These are phyloP conservation scores for Lipomyces lipofer DNA, from an alignment of 805 yeast species.

Conservation along the genomic window DNA sequence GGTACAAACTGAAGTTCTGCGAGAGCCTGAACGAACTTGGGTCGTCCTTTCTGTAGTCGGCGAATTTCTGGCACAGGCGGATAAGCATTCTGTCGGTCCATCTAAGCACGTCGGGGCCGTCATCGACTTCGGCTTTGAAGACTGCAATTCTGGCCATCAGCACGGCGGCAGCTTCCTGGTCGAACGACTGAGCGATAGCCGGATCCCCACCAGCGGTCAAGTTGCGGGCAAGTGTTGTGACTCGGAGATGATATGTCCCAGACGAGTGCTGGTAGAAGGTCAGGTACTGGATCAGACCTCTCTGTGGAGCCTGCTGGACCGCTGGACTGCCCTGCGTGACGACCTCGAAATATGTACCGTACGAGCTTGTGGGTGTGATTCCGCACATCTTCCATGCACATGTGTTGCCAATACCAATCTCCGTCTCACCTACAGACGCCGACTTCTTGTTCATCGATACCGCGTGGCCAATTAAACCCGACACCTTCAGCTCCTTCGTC, in stretches of 20 bases:
- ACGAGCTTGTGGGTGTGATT: slow-evolving; percentile 83
- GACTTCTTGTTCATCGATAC: slow-evolving; percentile 64
- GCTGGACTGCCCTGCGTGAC: slow-evolving; percentile 32
- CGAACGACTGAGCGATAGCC: slow-evolving; percentile 66
- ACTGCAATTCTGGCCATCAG: slow-evolving; percentile 89
- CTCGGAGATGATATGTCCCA: slow-evolving; percentile 84
- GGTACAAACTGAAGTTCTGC: slow-evolving; percentile 81
- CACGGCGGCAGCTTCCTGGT: slow-evolving; percentile 98
- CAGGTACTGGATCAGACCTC: slow-evolving; percentile 68
- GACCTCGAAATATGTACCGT: slow-evolving; percentile 86
- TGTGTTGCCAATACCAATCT: slow-evolving; percentile 92
- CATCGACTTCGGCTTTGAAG: slow-evolving; percentile 76
- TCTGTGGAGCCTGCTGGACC: slow-evolving; percentile 33
- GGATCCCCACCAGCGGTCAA: slow-evolving; percentile 58
- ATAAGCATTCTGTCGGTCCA: slow-evolving; percentile 94
- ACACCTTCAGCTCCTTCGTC: slow-evolving; percentile 79
- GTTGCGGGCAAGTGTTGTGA: slow-evolving; percentile 72
- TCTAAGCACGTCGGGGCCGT: slow-evolving; percentile 87
- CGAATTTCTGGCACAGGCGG: slow-evolving; percentile 86
- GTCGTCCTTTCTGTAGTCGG: slow-evolving; percentile 87
- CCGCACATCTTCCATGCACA: slow-evolving; percentile 84
- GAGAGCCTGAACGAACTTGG: slow-evolving; percentile 78
- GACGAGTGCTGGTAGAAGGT: slow-evolving; percentile 95
- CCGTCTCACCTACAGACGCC: slow-evolving; percentile 84
- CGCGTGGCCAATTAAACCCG: slow-evolving; percentile 94